Evolutionary conservation across 371 early-diverging fungal species (phyloP).

Genomic region (Syncephalastrum contaminatum): DNA sequence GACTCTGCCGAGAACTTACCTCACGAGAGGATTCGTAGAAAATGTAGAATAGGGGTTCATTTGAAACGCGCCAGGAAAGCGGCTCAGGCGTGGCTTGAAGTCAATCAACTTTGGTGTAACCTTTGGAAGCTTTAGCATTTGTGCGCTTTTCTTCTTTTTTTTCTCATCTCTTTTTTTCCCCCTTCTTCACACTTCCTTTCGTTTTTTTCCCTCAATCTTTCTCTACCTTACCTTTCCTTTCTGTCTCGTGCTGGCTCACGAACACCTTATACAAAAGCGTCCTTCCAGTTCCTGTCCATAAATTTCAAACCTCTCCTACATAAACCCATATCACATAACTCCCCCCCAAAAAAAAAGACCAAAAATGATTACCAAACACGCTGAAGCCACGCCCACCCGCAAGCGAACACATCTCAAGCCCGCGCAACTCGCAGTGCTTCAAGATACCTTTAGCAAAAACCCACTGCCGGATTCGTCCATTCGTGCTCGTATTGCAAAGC

Average conservation of each 20-base stretch:
- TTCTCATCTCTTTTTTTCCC: background rate
- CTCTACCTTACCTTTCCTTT: slow-evolving; percentile 9
- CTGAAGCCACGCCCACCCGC: slow-evolving; percentile 21
- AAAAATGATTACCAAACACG: slow-evolving; percentile 2
- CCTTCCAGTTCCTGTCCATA: slow-evolving; percentile 1
- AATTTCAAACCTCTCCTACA: background rate
- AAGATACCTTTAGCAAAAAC: slow-evolving; percentile 29
- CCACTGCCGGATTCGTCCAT: slow-evolving; percentile 31
- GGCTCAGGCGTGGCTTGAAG: no score
- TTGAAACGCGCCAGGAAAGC: no score
- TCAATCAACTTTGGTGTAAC: no score
- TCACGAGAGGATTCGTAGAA: no score
- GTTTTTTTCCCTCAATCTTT: slow-evolving; percentile 9
- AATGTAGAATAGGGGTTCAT: no score
- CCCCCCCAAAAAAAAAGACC: background rate
- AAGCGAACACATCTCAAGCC: slow-evolving; percentile 40
- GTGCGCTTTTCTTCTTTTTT: background rate
- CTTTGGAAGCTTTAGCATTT: background rate
- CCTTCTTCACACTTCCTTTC: slow-evolving; percentile 4
- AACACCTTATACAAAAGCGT: background rate
- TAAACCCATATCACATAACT: background rate
- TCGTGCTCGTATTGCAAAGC: slow-evolving; percentile 49
- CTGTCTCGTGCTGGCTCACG: slow-evolving; percentile 24
- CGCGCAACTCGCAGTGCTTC: slow-evolving; percentile 25
- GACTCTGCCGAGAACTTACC: no score